Evolutionary conservation across 2,329 filamentous ascomycete genomes (phyloP), one percentile per base, ranked within the genome.

Genomic region (Trichoderma koningii): DNA sequence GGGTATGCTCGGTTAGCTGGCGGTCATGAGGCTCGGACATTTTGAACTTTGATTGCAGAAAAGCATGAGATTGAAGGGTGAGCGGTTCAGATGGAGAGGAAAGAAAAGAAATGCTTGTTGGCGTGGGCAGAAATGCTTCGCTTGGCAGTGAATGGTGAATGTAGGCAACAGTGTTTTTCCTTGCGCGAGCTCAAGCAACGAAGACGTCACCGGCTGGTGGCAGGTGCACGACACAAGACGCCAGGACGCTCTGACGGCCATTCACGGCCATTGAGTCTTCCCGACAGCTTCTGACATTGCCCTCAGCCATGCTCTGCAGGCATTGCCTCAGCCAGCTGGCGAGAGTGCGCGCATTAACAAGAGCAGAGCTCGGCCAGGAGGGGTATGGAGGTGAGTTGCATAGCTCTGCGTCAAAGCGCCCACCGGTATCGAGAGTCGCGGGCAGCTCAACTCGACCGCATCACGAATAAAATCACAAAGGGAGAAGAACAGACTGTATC

Each of bases 1-100:
- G 73, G 45, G 30, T 3, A 63, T 61, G 60, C 23, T 63, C 55
- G 10, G 69, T 78, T 72, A 77, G 73, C 71, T 61, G 47, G 45
- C 28, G 65, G 28, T 52, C 48, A 30, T 23, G 19, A 55, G 23
- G 26, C 17, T 19, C 48, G 61, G 57, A 23, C 55, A 60, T 64
- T 44, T 56, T 57, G 52, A 28, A 28, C 19, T 41, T 51, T n/a
- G 23, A 30, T 38, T 17, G 34, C 19, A 60, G 50, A 15, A 15
- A 53, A 42, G 41, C 42, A 56, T 21, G 23, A 30, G 28, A 14
- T 3, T 3, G 34, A 23, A 15, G 28, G 9, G 30, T 14, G 26
- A 28, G n/a, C 47, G 14, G 57, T 5, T 30, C 47, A 26, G 42
- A 26, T 7, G 38, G 45, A 21, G 21, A 5, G 17, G 7, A 44